Base-by-base conservation (phyloP, 306 rosid species). In the Rubus idaeus region DNA sequence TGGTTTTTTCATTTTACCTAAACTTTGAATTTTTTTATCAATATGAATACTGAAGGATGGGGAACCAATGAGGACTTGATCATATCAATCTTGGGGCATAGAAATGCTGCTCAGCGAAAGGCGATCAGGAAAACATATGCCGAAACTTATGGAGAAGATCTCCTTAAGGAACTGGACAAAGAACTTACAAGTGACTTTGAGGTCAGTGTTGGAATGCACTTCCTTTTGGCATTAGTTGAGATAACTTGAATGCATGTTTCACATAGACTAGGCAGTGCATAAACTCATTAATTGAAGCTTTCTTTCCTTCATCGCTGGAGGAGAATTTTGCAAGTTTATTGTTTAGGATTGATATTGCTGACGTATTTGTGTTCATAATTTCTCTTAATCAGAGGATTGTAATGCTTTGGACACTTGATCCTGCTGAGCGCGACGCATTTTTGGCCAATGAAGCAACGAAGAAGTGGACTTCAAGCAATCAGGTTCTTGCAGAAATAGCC, bases 171-270 rank as follows among this genome's bases (percentile, higher is more conserved):
- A 16, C 84, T 89, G 2, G 87, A 83, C 75, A 86, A 78, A 83
- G 92, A 86, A 79, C 88, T 86, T 74, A 68, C 90, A n/a, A 84
- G 75, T 62, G 92, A 86, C 50, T 89, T 86, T 77, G 90, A 86
- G 93, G 90, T 83, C 52, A 76, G 86, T 26, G 75, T 66, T 49
- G 75, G 57, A 45, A 23, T 72, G 49, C 46, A 9, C 64, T 39
- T 40, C 3, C 13, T 2, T 18, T 55, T 40, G 0, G 16, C 67
- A 55, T 40, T 20, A 3, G 10, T 73, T 11, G 44, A 70, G 44
- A 49, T n/a, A 18, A 70, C 26, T 30, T 70, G 61, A 47, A 12
- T 50, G 2, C 17, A 17, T 17, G 3, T 13, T 47, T 50, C 10
- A 13, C 17, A 35, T 26, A 13, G 18, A 62, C 35, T 30, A 63